Conservation (phyloP, 2,329 filamentous ascomycete genomes). For the Hirsutella thompsonii region DNA sequence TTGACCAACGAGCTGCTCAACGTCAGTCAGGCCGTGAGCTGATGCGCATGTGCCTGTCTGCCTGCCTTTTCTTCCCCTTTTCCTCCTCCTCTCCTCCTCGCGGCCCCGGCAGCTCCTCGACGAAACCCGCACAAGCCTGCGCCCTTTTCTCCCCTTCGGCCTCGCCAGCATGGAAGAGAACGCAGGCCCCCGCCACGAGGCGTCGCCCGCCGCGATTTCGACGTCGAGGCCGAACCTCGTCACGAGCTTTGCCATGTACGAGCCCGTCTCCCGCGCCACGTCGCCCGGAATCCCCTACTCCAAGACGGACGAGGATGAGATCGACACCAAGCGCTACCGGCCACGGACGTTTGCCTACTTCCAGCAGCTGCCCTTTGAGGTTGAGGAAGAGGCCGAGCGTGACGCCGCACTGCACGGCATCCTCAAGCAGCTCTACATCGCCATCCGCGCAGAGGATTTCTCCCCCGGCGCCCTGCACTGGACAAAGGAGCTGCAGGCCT, state of each 20-base stretch:
- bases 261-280: constrained; percentile 73
- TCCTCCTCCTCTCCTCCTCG: background rate
- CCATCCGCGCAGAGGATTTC: constrained; percentile 87
- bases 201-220: constrained; percentile 16
- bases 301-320: constrained; percentile 33
- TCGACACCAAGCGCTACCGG: constrained; percentile 55
- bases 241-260: constrained; percentile 31
- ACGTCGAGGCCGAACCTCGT: constrained; percentile 19
- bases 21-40: constrained; percentile 2
- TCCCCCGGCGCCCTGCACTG: constrained; percentile 87
- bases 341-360: constrained; percentile 92
- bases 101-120: background rate
- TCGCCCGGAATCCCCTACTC: constrained; percentile 58
- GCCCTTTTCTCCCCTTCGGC: background rate
- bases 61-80: background rate
- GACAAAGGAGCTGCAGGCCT: constrained; percentile 90
- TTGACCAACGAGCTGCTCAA: background rate
- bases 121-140: no score
- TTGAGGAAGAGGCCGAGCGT: constrained; percentile 68
- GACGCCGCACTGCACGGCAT: constrained; percentile 75
- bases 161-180: constrained; percentile 23
- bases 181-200: constrained; percentile 19
- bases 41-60: background rate
- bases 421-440: constrained; percentile 84
- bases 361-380: constrained; percentile 73